phyloP scores from a whole-genome alignment of 306 rosid species.

The Senna siamea region DNA sequence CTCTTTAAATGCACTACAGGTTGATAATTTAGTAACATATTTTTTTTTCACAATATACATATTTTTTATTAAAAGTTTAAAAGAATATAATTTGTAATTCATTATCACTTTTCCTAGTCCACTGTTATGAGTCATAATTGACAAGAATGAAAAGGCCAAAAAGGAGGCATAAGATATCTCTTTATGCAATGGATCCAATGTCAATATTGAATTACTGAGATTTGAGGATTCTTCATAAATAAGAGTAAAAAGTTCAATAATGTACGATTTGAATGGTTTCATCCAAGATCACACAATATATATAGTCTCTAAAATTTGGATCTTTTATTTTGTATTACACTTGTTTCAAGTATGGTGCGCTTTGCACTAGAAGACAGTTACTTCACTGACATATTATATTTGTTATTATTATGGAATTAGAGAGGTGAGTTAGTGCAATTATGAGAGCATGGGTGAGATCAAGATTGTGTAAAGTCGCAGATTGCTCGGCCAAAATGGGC shows the following conservation, averaged over 20 bases:
- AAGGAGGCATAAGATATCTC: neutral
- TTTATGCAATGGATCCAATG: slow-evolving; percentile 5
- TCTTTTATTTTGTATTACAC: neutral
- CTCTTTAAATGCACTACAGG: neutral
- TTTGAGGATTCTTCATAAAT: neutral
- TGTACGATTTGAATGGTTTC: neutral
- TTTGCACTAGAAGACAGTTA: neutral
- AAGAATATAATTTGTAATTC: neutral
- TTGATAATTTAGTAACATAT: neutral
- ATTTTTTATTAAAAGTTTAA: too few relatives aligned
- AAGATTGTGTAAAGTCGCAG: too few relatives aligned
- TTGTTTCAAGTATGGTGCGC: neutral
- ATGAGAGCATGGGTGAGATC: neutral
- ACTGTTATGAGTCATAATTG: neutral
- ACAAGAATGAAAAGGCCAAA: neutral
- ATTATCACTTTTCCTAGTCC: neutral
- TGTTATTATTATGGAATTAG: too few relatives aligned
- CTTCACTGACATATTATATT: neutral
- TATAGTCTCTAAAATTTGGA: neutral
- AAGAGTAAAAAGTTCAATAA: neutral
- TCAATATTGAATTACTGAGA: neutral
- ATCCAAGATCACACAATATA: neutral
- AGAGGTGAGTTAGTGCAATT: neutral
- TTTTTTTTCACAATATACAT: too few relatives aligned
- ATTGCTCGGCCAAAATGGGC: too few relatives aligned